Conservation (phyloP, 2,329 filamentous ascomycete genomes). For the Ophiostoma populinum region DNA sequence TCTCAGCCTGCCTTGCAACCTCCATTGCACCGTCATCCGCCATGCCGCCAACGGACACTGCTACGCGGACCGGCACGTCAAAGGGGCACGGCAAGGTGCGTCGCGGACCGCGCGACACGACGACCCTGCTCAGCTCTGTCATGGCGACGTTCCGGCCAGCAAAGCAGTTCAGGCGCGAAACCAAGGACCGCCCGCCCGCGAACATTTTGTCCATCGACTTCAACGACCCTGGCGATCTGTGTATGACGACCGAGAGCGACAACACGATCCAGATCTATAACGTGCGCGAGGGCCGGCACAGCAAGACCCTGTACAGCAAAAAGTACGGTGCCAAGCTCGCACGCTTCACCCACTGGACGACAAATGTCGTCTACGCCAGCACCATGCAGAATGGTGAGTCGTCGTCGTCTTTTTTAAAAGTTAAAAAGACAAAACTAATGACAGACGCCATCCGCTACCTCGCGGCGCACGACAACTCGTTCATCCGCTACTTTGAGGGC, state of each 20-base stretch:
- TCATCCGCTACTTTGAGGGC: slow-evolving; percentile 89
- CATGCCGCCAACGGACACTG: slow-evolving; percentile 42
- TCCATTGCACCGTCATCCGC: neutral
- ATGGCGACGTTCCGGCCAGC: slow-evolving; percentile 63
- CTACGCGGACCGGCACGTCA: slow-evolving; percentile 26
- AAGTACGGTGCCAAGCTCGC: slow-evolving; percentile 94
- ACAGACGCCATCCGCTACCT: slow-evolving; percentile 69
- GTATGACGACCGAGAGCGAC: slow-evolving; percentile 83
- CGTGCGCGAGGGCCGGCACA: slow-evolving; percentile 73
- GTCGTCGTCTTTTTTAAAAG: neutral
- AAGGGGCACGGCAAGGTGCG: slow-evolving; percentile 34
- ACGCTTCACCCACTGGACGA: slow-evolving; percentile 81
- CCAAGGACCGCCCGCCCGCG: slow-evolving; percentile 36
- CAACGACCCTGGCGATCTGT: slow-evolving; percentile 82
- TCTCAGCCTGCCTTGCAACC: too few relatives aligned
- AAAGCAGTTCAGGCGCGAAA: slow-evolving; percentile 47
- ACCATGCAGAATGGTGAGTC: slow-evolving; percentile 75
- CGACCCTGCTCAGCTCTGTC: slow-evolving; percentile 59
- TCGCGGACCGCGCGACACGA: slow-evolving; percentile 28
- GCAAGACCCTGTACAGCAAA: slow-evolving; percentile 80
- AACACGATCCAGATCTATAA: slow-evolving; percentile 94
- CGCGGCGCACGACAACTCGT: slow-evolving; percentile 87
- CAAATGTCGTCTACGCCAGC: slow-evolving; percentile 85
- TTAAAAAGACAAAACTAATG: neutral
- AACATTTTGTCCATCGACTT: slow-evolving; percentile 85